Base-by-base conservation (phyloP, 78 protist species). In the Dictyostelium intermedium region DNA sequence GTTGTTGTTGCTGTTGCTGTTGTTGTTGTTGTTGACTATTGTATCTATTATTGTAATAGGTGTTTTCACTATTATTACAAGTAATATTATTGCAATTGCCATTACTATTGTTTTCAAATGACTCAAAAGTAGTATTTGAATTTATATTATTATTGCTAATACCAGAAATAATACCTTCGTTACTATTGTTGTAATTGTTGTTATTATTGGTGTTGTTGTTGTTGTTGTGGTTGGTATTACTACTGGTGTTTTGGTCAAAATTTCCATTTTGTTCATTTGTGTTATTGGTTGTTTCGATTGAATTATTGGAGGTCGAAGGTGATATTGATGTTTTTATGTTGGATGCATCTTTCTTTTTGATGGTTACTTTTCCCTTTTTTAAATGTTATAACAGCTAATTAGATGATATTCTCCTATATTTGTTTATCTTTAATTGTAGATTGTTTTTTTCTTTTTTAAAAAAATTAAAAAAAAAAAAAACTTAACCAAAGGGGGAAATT, bases 401-500 rank as follows among this genome's bases (percentile, higher is more conserved):
- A 35, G 16, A 11, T 2, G 0, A 72, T 34, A 18, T 32, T 70
- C 3, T 32, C n/a, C n/a, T n/a, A n/a, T 32, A 69, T 7, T 18
- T 50, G 1, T 50, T 50, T 50, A 2, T 16, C 16, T 50, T 50
- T 50, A 3, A 50, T 34, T n/a, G 5, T n/a, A 16, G 2, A 10
- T 72, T 13, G 0, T 72, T 25, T 32, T 34, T 32, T 14, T 14
- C 8, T 25, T 11, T 32, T 70, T 23, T 8, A 7, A 5, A 14
- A 30, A 13, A 30, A 1, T 1, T 18, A 7, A 30, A 25, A 63
- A 25, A 20, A 32, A 25, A 70, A 70, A 34, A 16, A 25, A 74
- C 41, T 74, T 74, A n/a, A 74, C 81, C 47, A 74, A 74, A 16
- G 81, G 81, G 47, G 81, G 81, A 37, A 74, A 74, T 37, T 74